Evolutionary conservation across 2,329 filamentous ascomycete species (phyloP).

Genomic region (Conoideocrella luteorostrata): DNA sequence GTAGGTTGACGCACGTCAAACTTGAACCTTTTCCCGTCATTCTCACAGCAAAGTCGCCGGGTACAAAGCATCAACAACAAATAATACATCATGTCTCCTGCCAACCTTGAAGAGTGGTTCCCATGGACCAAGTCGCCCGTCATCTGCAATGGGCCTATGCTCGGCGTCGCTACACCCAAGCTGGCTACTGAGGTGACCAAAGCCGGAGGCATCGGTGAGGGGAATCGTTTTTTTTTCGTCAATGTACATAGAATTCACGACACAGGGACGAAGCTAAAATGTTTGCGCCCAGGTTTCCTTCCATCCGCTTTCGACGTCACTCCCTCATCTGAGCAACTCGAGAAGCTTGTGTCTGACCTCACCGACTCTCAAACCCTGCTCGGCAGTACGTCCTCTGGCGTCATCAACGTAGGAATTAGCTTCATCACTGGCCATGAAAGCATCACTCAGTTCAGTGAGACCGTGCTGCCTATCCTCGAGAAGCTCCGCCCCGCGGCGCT

Average conservation of each 20-base stretch:
- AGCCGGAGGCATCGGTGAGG: constrained; percentile 31
- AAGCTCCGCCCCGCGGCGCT: constrained; percentile 51
- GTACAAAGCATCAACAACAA: too few relatives aligned
- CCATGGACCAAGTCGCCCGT: constrained; percentile 23
- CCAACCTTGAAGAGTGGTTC: constrained; percentile 22
- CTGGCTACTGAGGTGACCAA: constrained; percentile 31
- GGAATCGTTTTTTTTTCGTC: neutral
- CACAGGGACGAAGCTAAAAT: too few relatives aligned
- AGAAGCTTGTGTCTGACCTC: constrained; percentile 26
- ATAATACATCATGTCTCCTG: constrained; percentile 20
- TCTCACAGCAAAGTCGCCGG: too few relatives aligned
- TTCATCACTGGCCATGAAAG: constrained; percentile 51
- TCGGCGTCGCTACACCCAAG: constrained; percentile 23
- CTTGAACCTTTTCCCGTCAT: too few relatives aligned
- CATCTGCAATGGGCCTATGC: constrained; percentile 32
- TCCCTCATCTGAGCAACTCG: constrained; percentile 23
- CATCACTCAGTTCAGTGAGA: constrained; percentile 30
- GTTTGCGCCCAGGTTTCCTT: constrained; percentile 23
- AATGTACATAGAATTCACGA: too few relatives aligned
- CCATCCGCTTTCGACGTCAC: constrained; percentile 23
- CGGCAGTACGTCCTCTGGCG: constrained; percentile 20
- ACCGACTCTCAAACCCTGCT: constrained; percentile 22
- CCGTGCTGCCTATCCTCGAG: constrained; percentile 44
- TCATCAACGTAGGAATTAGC: constrained; percentile 48
- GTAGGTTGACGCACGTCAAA: neutral